Evolutionary conservation across 306 rosid genomes (phyloP).

Genomic region (Geum urbanum): DNA sequence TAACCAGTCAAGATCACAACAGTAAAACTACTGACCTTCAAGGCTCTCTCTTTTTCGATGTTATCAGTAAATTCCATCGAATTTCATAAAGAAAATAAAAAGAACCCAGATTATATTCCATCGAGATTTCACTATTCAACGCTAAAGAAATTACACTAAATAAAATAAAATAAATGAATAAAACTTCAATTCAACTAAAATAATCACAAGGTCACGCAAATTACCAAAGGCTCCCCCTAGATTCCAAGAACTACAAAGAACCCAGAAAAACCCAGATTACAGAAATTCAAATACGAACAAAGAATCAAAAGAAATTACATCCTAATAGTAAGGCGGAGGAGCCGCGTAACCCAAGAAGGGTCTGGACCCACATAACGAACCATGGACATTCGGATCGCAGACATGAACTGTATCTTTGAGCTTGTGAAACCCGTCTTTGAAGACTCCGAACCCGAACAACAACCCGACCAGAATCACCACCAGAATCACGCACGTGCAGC

Average conservation of each 20-base stretch:
- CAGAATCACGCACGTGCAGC: constrained; percentile 56
- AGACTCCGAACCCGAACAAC: constrained; percentile 73
- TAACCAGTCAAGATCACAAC: too few species aligned
- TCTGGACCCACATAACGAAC: constrained; percentile 33
- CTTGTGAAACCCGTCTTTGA: constrained; percentile 74
- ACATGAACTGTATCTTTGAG: constrained; percentile 40
- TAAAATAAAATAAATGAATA: neutral
- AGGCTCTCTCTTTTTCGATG: too few species aligned
- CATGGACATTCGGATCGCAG: constrained; percentile 39
- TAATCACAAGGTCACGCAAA: neutral
- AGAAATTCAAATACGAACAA: neutral
- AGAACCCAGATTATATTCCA: neutral
- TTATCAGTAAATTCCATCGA: too few species aligned
- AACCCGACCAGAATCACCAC: constrained; percentile 50
- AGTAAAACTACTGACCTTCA: too few species aligned
- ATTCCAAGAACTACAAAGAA: neutral
- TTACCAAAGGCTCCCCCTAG: constrained; percentile 11
- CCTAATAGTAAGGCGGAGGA: constrained; percentile 44
- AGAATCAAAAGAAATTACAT: neutral
- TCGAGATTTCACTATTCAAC: neutral
- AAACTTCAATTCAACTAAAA: neutral
- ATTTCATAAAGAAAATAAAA: too few species aligned
- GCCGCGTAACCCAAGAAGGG: constrained; percentile 41
- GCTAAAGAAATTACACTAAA: neutral
- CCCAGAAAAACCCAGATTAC: neutral